Percentiles rank a stretch among this genome's conserved stretches.
Evolutionary conservation across 2,329 filamentous ascomycete species (phyloP).

Genomic region (Sarocladium kiliense): DNA sequence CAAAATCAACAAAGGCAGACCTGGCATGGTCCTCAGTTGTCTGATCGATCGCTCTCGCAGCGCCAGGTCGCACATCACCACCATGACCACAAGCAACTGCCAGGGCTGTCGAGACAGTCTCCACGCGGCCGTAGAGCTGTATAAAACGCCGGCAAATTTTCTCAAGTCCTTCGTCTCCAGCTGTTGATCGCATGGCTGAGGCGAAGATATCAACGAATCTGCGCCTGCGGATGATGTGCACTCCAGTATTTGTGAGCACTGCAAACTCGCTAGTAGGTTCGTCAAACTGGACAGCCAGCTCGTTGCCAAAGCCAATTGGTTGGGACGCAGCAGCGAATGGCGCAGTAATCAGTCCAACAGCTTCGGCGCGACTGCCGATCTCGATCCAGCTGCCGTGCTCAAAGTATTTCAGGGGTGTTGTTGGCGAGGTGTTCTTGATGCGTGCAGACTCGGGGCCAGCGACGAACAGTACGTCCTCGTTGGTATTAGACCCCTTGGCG

Average conservation of each 20-base stretch:
- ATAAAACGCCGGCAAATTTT: conserved; percentile 80
- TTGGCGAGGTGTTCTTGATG: conserved; percentile 57
- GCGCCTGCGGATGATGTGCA: conserved; percentile 79
- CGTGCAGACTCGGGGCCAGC: conserved; percentile 83
- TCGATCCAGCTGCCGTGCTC: conserved; percentile 80
- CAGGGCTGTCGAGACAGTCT: conserved; percentile 84
- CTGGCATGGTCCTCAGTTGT: conserved; percentile 80
- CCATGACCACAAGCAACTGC: conserved; percentile 95
- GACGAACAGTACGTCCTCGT: conserved; percentile 69
- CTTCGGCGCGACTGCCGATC: conserved; percentile 68
- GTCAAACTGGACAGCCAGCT: conserved; percentile 94
- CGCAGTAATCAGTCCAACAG: conserved; percentile 70
- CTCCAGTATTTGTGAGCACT: conserved; percentile 83
- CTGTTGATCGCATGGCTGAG: conserved; percentile 66
- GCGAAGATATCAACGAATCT: conserved; percentile 91
- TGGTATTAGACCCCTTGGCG: conserved; percentile 51
- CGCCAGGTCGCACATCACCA: conserved; percentile 65
- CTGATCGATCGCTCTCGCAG: conserved; percentile 74
- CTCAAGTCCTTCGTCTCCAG: conserved; percentile 75
- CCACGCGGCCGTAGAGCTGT: conserved; percentile 77
- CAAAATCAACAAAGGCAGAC: conserved; percentile 85
- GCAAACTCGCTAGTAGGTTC: conserved; percentile 76
- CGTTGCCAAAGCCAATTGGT: conserved; percentile 84
- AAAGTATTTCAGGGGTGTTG: conserved; percentile 56
- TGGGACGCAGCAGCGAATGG: conserved; percentile 64